These are phyloP conservation scores for Escallonia herrerae DNA, from an alignment of 129 eudicot species.

Conservation along the genomic window DNA sequence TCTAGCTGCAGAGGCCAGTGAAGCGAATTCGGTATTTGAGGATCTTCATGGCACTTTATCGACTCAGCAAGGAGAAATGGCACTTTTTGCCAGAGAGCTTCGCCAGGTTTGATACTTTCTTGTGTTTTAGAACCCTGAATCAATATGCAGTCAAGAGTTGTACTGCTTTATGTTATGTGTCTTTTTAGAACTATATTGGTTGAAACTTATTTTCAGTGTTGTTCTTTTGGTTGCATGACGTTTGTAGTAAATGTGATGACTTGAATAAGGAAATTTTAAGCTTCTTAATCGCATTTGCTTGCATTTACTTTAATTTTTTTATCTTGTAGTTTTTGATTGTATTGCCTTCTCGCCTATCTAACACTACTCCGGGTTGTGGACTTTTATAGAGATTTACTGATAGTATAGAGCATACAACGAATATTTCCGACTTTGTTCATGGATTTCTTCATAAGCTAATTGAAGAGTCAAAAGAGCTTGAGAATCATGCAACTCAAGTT, in stretches of 20 bases:
- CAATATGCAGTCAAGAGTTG: too few relatives aligned
- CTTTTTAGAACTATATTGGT: too few relatives aligned
- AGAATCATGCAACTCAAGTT: conserved; percentile 49
- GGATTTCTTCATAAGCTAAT: conserved; percentile 55
- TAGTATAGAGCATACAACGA: conserved; percentile 46
- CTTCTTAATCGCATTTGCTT: background rate
- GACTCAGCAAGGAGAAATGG: conserved; percentile 84
- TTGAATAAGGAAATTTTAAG: background rate
- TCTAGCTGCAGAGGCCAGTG: conserved; percentile 55
- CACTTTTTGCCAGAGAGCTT: conserved; percentile 80
- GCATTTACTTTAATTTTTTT: background rate
- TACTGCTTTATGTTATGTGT: background rate
- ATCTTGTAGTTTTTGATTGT: background rate
- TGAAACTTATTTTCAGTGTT: background rate
- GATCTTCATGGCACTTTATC: conserved; percentile 64
- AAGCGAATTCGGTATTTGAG: conserved; percentile 60
- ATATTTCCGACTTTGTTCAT: conserved; percentile 51
- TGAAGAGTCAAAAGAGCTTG: conserved; percentile 61
- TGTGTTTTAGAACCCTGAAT: background rate
- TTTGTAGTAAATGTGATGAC: background rate
- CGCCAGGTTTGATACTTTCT: conserved; percentile 60
- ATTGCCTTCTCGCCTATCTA: background rate
- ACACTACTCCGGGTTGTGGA: background rate
- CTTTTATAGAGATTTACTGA: conserved; percentile 60
- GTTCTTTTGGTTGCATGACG: background rate